Conservation (phyloP, 441 rosid genomes). For the Francoa sonchifolia region DNA sequence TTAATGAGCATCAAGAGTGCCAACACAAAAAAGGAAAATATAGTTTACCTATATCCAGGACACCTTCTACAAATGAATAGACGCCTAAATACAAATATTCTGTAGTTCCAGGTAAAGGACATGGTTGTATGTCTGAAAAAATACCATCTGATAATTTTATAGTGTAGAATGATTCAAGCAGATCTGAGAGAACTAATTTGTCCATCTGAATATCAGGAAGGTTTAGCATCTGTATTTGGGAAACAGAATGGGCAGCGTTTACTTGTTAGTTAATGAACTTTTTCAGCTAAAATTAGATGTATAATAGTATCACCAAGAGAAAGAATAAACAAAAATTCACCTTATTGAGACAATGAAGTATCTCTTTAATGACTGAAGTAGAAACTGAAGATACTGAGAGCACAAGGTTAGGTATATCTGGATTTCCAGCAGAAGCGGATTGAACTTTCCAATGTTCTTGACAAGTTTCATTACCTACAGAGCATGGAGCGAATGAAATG, state of each 20-base stretch:
- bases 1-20: background rate
- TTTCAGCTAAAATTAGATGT: background rate
- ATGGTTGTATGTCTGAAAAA: slow-evolving; percentile 26
- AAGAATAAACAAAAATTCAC: slow-evolving; percentile 19
- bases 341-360: slow-evolving; percentile 55
- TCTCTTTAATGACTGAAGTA: slow-evolving; percentile 44
- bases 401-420: slow-evolving; percentile 27
- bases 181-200: slow-evolving; percentile 35
- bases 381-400: slow-evolving; percentile 42
- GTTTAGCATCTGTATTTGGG: slow-evolving; percentile 38
- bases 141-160: slow-evolving; percentile 21
- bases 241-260: slow-evolving; percentile 10
- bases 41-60: slow-evolving; percentile 44
- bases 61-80: slow-evolving; percentile 49
- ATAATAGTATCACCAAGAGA: too few species aligned
- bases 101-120: slow-evolving; percentile 43
- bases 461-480: slow-evolving; percentile 50
- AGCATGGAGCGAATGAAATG: slow-evolving; percentile 14
- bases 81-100: slow-evolving; percentile 56
- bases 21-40: slow-evolving; percentile 5
- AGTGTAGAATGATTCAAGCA: slow-evolving; percentile 60
- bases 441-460: slow-evolving; percentile 54
- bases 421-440: slow-evolving; percentile 44
- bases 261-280: background rate
- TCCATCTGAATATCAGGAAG: slow-evolving; percentile 42